phyloP scores from a whole-genome alignment of 2,329 filamentous ascomycete genomes.

The Fusarium kyushuense region DNA sequence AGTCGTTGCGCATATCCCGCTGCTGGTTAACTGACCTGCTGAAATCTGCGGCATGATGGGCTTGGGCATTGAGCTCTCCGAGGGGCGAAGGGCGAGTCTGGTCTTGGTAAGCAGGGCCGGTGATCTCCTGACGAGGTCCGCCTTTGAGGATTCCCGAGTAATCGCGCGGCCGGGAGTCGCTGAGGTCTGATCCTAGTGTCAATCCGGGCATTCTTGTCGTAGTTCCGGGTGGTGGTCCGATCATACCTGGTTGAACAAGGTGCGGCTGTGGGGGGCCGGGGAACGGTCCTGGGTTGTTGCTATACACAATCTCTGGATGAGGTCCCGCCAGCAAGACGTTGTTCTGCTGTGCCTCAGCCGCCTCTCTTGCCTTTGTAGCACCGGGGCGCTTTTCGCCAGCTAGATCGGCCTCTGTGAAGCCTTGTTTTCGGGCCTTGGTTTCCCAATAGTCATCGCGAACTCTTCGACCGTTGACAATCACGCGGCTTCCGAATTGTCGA shows the following conservation, averaged over 20 bases:
- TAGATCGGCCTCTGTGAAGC: slow-evolving; percentile 95
- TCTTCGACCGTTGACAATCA: slow-evolving; percentile 88
- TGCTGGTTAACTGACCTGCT: slow-evolving; percentile 87
- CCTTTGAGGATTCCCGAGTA: slow-evolving; percentile 82
- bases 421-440: slow-evolving; percentile 94
- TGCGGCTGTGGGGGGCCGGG: slow-evolving; percentile 75
- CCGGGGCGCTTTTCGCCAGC: slow-evolving; percentile 97
- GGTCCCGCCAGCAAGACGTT: slow-evolving; percentile 73
- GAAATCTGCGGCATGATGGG: slow-evolving; percentile 88
- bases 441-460: slow-evolving; percentile 99
- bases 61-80: slow-evolving; percentile 85
- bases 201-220: slow-evolving; percentile 85
- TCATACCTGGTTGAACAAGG: slow-evolving; percentile 78
- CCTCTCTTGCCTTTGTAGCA: slow-evolving; percentile 87
- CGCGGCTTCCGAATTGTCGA: slow-evolving; percentile 93
- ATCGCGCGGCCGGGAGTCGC: slow-evolving; percentile 81
- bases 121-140: slow-evolving; percentile 88
- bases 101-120: slow-evolving; percentile 89
- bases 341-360: slow-evolving; percentile 72
- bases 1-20: slow-evolving; percentile 81
- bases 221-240: slow-evolving; percentile 71
- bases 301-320: slow-evolving; percentile 90
- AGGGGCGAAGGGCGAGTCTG: slow-evolving; percentile 81
- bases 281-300: slow-evolving; percentile 75
- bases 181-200: slow-evolving; percentile 81